Evolutionary conservation across 129 eudicot genomes (phyloP).

Genomic region (Helianthus tuberosus): DNA sequence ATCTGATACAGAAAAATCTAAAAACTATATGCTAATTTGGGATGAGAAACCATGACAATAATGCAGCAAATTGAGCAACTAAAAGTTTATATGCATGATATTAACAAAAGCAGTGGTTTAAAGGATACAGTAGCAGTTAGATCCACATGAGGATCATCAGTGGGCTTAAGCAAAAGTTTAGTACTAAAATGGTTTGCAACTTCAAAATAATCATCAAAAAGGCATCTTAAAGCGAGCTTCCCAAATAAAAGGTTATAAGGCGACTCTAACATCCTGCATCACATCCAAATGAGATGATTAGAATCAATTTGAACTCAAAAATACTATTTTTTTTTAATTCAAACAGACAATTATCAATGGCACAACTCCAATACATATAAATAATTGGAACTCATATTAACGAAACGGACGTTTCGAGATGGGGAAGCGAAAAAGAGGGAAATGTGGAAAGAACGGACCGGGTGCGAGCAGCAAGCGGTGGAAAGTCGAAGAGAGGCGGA

Average conservation of each 20-base stretch:
- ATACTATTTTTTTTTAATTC: too few relatives aligned
- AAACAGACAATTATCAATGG: too few relatives aligned
- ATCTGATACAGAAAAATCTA: background rate
- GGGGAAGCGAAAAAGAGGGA: too few relatives aligned
- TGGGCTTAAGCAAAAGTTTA: conserved; percentile 80
- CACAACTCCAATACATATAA: too few relatives aligned
- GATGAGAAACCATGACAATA: background rate
- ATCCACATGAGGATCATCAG: conserved; percentile 83
- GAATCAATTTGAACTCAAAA: background rate
- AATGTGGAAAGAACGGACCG: conserved; percentile 33
- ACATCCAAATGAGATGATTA: conserved; percentile 9
- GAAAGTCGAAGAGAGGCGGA: conserved; percentile 96
- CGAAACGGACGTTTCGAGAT: too few relatives aligned
- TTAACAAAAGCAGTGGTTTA: conserved; percentile 3
- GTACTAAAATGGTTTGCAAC: conserved; percentile 66
- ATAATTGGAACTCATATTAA: too few relatives aligned
- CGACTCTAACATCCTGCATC: conserved; percentile 83
- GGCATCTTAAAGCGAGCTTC: conserved; percentile 72
- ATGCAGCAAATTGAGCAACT: background rate
- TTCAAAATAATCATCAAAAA: conserved; percentile 82
- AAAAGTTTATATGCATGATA: background rate
- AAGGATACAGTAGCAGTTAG: conserved; percentile 79
- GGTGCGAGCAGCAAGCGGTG: conserved; percentile 94
- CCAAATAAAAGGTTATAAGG: conserved; percentile 78
- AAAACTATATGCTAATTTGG: background rate